phyloP scores from a whole-genome alignment of 2,329 filamentous ascomycete species.

The Endoconidiophora polonica region DNA sequence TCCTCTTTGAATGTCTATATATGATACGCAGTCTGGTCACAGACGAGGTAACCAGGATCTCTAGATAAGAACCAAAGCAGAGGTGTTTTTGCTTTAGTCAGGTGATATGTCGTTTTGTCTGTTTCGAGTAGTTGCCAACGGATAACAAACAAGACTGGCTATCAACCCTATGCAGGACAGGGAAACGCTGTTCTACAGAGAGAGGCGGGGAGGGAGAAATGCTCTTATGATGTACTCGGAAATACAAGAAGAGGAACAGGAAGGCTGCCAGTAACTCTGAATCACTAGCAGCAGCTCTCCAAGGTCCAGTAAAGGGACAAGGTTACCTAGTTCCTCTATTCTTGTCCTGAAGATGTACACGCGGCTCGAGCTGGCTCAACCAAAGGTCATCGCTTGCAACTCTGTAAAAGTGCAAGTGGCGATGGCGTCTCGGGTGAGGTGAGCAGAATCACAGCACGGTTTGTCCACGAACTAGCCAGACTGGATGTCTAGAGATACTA shows the following conservation, averaged over 20 bases:
- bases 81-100: background rate
- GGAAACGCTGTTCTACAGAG: no score
- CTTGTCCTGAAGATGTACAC: slow-evolving; percentile 12
- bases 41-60: background rate
- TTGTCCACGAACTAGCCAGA: no score
- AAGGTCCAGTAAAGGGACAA: slow-evolving; percentile 3
- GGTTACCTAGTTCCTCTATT: slow-evolving; percentile 9
- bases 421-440: background rate
- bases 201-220: background rate
- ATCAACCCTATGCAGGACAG: background rate
- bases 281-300: slow-evolving; percentile 13
- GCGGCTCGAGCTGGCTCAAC: slow-evolving; percentile 5
- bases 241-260: slow-evolving; percentile 12
- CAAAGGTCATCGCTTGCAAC: slow-evolving; percentile 10
- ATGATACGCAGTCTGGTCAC: background rate
- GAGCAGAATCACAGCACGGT: no score
- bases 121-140: background rate
- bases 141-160: background rate
- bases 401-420: background rate
- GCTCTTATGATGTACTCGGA: slow-evolving; percentile 6
- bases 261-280: slow-evolving; percentile 12
- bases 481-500: no score
- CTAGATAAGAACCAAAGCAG: background rate
- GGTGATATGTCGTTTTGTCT: background rate
- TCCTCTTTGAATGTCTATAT: no score